Conservation (phyloP, 2,329 filamentous ascomycete species). For the Fusarium sp. region DNA sequence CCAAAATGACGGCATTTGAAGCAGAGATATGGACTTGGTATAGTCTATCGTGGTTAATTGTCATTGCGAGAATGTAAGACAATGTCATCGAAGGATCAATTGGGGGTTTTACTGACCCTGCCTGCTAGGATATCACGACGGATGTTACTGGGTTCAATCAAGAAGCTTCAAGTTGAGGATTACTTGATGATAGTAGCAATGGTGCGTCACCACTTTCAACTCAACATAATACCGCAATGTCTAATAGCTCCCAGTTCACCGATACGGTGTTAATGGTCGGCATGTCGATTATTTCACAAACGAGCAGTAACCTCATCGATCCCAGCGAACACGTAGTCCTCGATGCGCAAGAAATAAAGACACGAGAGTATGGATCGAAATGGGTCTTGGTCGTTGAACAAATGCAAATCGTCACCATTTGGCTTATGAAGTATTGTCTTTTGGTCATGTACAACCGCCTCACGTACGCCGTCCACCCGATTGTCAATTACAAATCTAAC, state of each 20-base stretch:
- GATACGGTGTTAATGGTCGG: constrained; percentile 67
- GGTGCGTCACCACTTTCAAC: constrained; percentile 53
- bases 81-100: neutral
- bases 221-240: neutral
- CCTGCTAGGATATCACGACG: constrained; percentile 54
- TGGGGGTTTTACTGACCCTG: neutral
- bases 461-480: constrained; percentile 55
- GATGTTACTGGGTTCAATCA: constrained; percentile 58
- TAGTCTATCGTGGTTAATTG: constrained; percentile 55
- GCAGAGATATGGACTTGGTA: constrained; percentile 62
- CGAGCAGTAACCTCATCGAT: constrained; percentile 71
- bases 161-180: constrained; percentile 66
- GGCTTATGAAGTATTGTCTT: constrained; percentile 68
- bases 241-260: constrained; percentile 49
- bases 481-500: constrained; percentile 15
- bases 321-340: constrained; percentile 58
- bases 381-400: constrained; percentile 72
- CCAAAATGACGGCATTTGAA: constrained; percentile 49
- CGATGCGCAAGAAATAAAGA: constrained; percentile 58
- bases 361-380: constrained; percentile 67
- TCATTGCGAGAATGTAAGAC: constrained; percentile 56
- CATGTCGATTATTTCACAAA: constrained; percentile 67
- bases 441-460: constrained; percentile 69
- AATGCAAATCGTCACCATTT: constrained; percentile 70
- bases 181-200: constrained; percentile 66